Conservation (phyloP, 2,329 filamentous ascomycete genomes). For the Pseudocercospora fijiensis region DNA sequence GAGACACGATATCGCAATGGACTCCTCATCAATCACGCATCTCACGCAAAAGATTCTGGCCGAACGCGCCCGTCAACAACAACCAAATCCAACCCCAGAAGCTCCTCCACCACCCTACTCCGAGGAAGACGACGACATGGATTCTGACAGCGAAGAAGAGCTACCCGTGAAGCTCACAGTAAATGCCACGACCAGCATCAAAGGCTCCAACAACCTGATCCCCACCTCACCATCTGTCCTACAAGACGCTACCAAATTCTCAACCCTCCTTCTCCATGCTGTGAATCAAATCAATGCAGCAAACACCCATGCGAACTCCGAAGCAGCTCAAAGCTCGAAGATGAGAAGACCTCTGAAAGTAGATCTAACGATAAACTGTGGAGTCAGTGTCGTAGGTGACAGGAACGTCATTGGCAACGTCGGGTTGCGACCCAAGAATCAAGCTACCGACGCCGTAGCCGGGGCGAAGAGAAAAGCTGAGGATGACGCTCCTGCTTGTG, state of each 20-base stretch:
- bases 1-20: conserved; percentile 19
- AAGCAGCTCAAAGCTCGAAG: conserved; percentile 47
- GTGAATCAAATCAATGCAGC: conserved; percentile 43
- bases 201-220: conserved; percentile 52
- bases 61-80: conserved; percentile 25
- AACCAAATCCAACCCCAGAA: conserved; percentile 14
- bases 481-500: conserved; percentile 14
- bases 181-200: conserved; percentile 50
- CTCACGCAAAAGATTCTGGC: conserved; percentile 29
- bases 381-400: conserved; percentile 35
- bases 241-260: conserved; percentile 46
- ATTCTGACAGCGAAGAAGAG: conserved; percentile 5
- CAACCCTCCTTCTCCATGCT: conserved; percentile 48
- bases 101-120: conserved; percentile 32
- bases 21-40: conserved; percentile 25
- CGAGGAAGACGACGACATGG: conserved; percentile 29
- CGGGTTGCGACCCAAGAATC: conserved; percentile 30
- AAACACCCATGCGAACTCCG: conserved; percentile 40
- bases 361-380: conserved; percentile 44
- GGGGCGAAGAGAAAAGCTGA: conserved; percentile 38
- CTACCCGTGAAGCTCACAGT: conserved; percentile 51
- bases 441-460: conserved; percentile 18
- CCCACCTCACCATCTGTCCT: conserved; percentile 40
- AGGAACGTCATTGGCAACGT: conserved; percentile 37
- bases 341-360: conserved; percentile 49